Percentiles rank a stretch among this genome's conserved stretches.
Conservation (phyloP, 2,329 filamentous ascomycete genomes). For the Setomelanomma holmii region DNA sequence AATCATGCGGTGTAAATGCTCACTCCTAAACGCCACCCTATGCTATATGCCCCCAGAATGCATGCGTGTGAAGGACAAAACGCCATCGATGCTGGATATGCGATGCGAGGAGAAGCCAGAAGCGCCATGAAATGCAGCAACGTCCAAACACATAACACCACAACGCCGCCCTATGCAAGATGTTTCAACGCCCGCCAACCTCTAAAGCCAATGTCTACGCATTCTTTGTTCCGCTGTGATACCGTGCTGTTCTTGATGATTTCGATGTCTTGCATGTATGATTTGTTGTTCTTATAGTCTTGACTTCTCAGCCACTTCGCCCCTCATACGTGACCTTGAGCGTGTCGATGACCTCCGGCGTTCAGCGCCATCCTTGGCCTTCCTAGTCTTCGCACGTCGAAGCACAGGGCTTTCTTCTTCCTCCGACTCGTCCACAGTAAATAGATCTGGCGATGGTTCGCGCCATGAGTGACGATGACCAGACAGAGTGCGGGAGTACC, state of each 20-base stretch:
- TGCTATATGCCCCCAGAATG: constrained; percentile 23
- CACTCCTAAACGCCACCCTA: constrained; percentile 34
- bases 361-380: constrained; percentile 45
- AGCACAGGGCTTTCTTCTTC: constrained; percentile 41
- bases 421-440: constrained; percentile 52
- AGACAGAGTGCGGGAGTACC: constrained; percentile 46
- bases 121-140: constrained; percentile 34
- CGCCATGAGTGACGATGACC: constrained; percentile 52
- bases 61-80: constrained; percentile 19
- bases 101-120: constrained; percentile 11
- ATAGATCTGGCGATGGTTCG: constrained; percentile 51
- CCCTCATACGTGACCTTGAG: constrained; percentile 35
- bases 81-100: constrained; percentile 31
- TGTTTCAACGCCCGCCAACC: constrained; percentile 6
- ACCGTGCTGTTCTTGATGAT: neutral
- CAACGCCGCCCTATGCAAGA: constrained; percentile 38
- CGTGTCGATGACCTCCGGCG: constrained; percentile 43
- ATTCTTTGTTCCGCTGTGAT: neutral
- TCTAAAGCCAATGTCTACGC: constrained; percentile 8
- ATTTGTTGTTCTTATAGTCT: constrained; percentile 27
- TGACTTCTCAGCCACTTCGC: constrained; percentile 39
- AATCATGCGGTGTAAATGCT: constrained; percentile 34
- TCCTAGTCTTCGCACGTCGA: constrained; percentile 36
- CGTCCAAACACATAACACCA: constrained; percentile 22
- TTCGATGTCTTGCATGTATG: neutral